Conservation (phyloP, 768 basidiomycete species). For the Calocybe indica region DNA sequence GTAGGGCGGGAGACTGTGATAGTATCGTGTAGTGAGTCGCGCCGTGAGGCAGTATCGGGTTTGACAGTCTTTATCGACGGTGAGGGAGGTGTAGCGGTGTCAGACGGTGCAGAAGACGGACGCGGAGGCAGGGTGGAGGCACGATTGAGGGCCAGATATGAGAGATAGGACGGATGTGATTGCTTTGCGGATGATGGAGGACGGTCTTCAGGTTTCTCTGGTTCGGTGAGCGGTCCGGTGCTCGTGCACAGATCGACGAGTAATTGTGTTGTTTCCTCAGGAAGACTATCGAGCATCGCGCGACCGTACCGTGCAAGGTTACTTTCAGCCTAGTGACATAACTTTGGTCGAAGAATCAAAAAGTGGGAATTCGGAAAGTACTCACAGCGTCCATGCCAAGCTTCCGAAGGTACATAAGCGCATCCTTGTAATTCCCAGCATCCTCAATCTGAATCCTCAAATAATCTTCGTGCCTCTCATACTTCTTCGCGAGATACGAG, state of each 20-base stretch:
- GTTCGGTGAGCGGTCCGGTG: slow-evolving; percentile 39
- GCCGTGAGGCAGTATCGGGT: slow-evolving; percentile 29
- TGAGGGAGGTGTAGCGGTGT: slow-evolving; percentile 32
- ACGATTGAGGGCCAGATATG: slow-evolving; percentile 73
- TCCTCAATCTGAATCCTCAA: slow-evolving; percentile 93
- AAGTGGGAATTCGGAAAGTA: slow-evolving; percentile 9
- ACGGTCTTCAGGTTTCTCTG: slow-evolving; percentile 26
- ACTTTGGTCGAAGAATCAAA: not conserved
- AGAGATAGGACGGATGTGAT: slow-evolving; percentile 61
- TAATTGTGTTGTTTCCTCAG: slow-evolving; percentile 84
- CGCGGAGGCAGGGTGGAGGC: slow-evolving; percentile 33
- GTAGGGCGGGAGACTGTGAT: slow-evolving; percentile 14
- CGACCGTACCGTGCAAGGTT: slow-evolving; percentile 87
- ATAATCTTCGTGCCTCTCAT: slow-evolving; percentile 89
- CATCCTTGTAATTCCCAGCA: slow-evolving; percentile 74
- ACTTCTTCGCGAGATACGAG: slow-evolving; percentile 87
- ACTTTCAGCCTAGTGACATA: slow-evolving; percentile 60
- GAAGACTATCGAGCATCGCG: slow-evolving; percentile 74
- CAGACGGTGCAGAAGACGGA: slow-evolving; percentile 26
- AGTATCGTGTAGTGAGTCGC: slow-evolving; percentile 29
- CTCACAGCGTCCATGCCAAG: slow-evolving; percentile 77
- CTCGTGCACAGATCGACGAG: slow-evolving; percentile 90
- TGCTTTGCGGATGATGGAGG: slow-evolving; percentile 17
- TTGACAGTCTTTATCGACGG: slow-evolving; percentile 42
- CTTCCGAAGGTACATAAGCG: slow-evolving; percentile 71